Conservation (phyloP, 805 yeast species). For the Pichia gijzeniarum region DNA sequence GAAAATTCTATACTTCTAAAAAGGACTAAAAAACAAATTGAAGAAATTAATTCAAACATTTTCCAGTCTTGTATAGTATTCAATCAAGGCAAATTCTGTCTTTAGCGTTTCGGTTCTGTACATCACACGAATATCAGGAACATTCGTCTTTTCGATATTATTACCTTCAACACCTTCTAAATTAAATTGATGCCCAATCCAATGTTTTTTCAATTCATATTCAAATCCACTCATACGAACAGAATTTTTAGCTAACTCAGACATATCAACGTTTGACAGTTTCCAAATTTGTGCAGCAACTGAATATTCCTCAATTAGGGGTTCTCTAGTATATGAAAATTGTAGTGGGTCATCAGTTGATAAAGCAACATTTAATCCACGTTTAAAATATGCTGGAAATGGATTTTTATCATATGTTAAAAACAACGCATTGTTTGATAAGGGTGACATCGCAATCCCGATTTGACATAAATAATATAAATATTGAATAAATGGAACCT, state of each 20-base stretch:
- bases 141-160: conserved; percentile 89
- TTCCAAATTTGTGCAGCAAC: conserved; percentile 98
- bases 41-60: background rate
- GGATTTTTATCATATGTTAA: conserved; percentile 97
- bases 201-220: conserved; percentile 73
- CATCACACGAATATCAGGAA: conserved; percentile 80
- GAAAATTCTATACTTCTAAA: background rate
- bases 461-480: conserved; percentile 89
- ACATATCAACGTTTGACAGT: conserved; percentile 91
- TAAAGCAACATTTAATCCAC: conserved; percentile 89
- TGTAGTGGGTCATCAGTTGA: conserved; percentile 98
- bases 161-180: conserved; percentile 68
- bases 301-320: conserved; percentile 93
- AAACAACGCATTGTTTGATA: conserved; percentile 93
- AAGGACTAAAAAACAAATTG: background rate
- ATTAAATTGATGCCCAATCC: conserved; percentile 73
- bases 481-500: conserved; percentile 92
- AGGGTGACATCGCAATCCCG: conserved; percentile 97
- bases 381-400: conserved; percentile 80
- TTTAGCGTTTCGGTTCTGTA: conserved; percentile 77
- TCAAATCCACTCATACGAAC: conserved; percentile 95
- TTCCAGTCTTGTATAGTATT: conserved; percentile 36
- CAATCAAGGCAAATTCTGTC: conserved; percentile 64
- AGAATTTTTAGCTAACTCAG: conserved; percentile 91
- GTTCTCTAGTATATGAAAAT: conserved; percentile 94